Evolutionary conservation across 1,139 yeast genomes (phyloP).

Genomic region (Saccharomycopsis crataegensis): DNA sequence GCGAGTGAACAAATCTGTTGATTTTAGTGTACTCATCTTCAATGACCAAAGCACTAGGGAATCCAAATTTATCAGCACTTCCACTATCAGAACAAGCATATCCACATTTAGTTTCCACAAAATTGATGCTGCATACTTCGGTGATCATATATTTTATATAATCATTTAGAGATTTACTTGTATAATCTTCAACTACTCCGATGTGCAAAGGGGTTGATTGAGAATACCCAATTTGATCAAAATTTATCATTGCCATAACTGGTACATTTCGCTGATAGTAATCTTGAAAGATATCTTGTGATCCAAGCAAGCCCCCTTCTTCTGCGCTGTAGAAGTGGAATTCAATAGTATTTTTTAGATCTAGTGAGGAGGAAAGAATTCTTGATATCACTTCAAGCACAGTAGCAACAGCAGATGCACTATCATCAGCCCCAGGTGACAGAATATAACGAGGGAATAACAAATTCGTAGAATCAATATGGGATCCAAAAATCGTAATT

Average conservation of each 20-base stretch:
- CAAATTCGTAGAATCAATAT: constrained; percentile 78
- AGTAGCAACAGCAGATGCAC: constrained; percentile 84
- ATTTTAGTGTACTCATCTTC: constrained; percentile 63
- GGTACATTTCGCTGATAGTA: constrained; percentile 37
- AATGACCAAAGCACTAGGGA: constrained; percentile 73
- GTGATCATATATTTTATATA: constrained; percentile 57
- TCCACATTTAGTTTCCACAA: constrained; percentile 73
- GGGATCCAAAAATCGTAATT: constrained; percentile 77
- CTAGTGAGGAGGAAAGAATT: constrained; percentile 36
- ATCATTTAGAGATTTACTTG: constrained; percentile 39
- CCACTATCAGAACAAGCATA: constrained; percentile 94
- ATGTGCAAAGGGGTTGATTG: constrained; percentile 87
- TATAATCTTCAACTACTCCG: constrained; percentile 79
- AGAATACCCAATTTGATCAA: constrained; percentile 12
- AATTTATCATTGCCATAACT: constrained; percentile 52
- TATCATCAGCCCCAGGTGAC: constrained; percentile 97
- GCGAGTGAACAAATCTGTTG: constrained; percentile 67
- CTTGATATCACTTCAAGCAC: constrained; percentile 62
- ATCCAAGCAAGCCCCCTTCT: constrained; percentile 88
- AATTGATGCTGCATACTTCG: constrained; percentile 58
- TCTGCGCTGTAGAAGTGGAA: constrained; percentile 95
- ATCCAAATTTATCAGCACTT: constrained; percentile 75
- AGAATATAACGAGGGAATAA: constrained; percentile 59
- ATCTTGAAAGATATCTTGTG: constrained; percentile 63
- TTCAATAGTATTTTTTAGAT: constrained; percentile 58